These are phyloP conservation scores for Paramecium caudatum DNA, from an alignment of 73 alveolate genomes.

Conservation along the genomic window DNA sequence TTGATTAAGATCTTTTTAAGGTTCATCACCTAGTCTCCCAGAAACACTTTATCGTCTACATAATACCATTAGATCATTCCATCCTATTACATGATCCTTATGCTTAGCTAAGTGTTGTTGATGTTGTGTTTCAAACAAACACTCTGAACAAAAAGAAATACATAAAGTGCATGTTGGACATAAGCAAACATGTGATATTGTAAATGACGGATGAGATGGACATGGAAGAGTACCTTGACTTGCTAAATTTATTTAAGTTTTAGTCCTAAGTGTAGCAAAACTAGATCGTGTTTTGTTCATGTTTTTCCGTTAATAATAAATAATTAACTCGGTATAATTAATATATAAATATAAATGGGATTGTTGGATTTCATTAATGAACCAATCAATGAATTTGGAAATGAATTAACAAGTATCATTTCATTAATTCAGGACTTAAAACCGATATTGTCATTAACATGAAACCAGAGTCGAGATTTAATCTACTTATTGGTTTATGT, in stretches of 20 bases:
- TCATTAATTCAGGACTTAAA: constrained; percentile 41
- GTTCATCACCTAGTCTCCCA: constrained; percentile 64
- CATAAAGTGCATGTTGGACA: neutral
- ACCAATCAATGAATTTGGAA: constrained; percentile 41
- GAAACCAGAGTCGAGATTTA: constrained; percentile 30
- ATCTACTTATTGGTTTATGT: constrained; percentile 7
- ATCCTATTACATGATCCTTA: constrained; percentile 19
- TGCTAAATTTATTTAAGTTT: constrained; percentile 34
- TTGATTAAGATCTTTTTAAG: constrained; percentile 51
- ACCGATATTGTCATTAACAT: neutral
- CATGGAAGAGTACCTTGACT: constrained; percentile 40
- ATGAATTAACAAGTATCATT: constrained; percentile 53
- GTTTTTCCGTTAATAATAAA: constrained; percentile 23
- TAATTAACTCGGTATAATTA: constrained; percentile 7
- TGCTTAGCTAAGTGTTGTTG: constrained; percentile 51
- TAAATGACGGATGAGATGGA: constrained; percentile 30
- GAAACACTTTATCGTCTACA: constrained; percentile 59
- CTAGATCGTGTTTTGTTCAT: constrained; percentile 65
- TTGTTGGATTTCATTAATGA: constrained; percentile 5
- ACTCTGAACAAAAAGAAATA: constrained; percentile 56
- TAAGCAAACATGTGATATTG: constrained; percentile 54
- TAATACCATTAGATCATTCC: constrained; percentile 50
- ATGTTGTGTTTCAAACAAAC: constrained; percentile 36
- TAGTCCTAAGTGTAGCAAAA: constrained; percentile 43
- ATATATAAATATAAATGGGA: neutral